Conservation (phyloP, 331 rosid species). For the Malus hybrid region DNA sequence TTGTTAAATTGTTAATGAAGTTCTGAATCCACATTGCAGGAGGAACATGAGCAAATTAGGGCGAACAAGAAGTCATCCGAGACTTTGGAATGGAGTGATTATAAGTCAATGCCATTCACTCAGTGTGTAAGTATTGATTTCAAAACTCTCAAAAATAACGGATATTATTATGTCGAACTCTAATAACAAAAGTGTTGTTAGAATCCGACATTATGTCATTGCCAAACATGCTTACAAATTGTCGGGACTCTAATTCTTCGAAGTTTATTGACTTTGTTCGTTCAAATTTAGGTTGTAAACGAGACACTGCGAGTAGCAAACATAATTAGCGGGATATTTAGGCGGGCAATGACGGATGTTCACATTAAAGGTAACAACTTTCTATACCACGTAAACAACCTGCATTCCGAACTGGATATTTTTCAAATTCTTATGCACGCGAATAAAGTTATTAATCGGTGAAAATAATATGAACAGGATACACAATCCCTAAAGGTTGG, state of each 20-base stretch:
- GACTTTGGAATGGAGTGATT: slow-evolving; percentile 72
- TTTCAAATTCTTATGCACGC: no score
- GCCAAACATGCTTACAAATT: no score
- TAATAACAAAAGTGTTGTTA: no score
- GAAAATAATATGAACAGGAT: slow-evolving; percentile 29
- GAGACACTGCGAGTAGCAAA: slow-evolving; percentile 77
- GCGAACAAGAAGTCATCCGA: slow-evolving; percentile 43
- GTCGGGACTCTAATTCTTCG: no score
- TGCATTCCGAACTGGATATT: no score
- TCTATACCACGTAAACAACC: neutral
- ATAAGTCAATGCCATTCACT: slow-evolving; percentile 86
- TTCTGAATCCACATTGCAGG: slow-evolving; percentile 26
- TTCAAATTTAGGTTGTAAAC: slow-evolving; percentile 53
- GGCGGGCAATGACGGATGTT: slow-evolving; percentile 67
- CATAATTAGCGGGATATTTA: slow-evolving; percentile 82
- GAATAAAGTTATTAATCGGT: no score
- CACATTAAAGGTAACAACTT: slow-evolving; percentile 55
- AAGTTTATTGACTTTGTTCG: neutral
- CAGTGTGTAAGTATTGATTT: slow-evolving; percentile 54
- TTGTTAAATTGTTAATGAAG: neutral
- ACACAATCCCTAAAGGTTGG: slow-evolving; percentile 90
- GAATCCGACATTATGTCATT: no score
- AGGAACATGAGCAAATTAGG: slow-evolving; percentile 79
- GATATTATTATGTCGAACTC: no score
- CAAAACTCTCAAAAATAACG: no score